A percentile compares a stretch with the other conserved stretches of the same genome.
These are phyloP conservation scores for Dictyostelium capitatum DNA, from an alignment of 78 protist species.

Conservation along the genomic window DNA sequence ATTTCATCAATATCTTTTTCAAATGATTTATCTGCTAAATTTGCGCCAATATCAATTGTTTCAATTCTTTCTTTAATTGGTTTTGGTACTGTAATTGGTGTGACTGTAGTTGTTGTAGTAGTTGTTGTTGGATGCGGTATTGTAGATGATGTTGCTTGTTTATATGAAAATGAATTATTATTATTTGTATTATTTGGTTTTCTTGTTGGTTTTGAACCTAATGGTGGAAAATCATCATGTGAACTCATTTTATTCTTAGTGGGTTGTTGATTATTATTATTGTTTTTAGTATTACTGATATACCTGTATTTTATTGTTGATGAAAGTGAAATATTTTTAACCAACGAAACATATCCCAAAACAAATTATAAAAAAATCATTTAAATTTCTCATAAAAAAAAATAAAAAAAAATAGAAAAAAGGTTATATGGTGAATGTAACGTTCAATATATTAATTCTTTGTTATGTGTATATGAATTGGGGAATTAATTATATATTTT, in stretches of 20 bases:
- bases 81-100: neutral
- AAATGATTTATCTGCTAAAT: slow-evolving; percentile 75
- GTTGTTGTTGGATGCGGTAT: neutral
- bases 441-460: neutral
- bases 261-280: neutral
- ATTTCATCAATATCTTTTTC: slow-evolving; percentile 37
- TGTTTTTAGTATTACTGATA: neutral
- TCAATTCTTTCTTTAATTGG: neutral
- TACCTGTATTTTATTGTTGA: too few relatives aligned
- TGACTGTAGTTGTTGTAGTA: neutral
- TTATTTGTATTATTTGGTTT: neutral
- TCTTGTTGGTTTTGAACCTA: slow-evolving; percentile 5
- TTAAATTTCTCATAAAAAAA: too few relatives aligned
- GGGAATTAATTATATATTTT: too few relatives aligned
- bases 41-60: slow-evolving; percentile 84
- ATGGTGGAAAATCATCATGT: slow-evolving; percentile 2
- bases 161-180: neutral
- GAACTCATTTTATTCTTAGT: neutral
- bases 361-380: too few relatives aligned
- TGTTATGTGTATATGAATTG: too few relatives aligned
- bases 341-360: too few relatives aligned
- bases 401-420: too few relatives aligned
- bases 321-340: too few relatives aligned
- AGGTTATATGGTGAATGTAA: too few relatives aligned
- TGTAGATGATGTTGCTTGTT: neutral